Base-by-base conservation (phyloP, 768 basidiomycete genomes). In the Russula sp. region DNA sequence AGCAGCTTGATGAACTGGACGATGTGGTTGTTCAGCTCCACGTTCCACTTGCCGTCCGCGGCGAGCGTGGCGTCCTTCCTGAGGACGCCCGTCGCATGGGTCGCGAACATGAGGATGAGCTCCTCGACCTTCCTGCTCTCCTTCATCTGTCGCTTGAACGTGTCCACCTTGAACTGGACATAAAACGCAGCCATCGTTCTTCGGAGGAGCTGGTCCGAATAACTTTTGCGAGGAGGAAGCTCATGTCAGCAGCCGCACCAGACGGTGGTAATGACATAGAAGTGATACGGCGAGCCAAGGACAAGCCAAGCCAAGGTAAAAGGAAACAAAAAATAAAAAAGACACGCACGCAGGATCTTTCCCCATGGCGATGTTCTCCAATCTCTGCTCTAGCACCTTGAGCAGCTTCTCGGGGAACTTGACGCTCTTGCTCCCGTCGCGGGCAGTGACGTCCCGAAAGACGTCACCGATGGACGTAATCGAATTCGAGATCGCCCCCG, bases 121-220 rank as follows among this genome's bases (percentile, higher is more conserved):
- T 98, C 94, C 76, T 99, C 97, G 44, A 98, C 91, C 77, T 96
- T 97, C 51, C 97, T 83, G 73, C 92, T 95, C 73, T 98, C 95
- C 75, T 93, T 92, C 85, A 98, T 89, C 69, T 94, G 90, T 40
- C 84, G 82, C 61, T 89, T 86, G 78, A 97, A 96, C 44, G 79
- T 81, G 32, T 92, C 89, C 62, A 90, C 86, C 73, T 87, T 85
- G 73, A 91, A 92, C 65, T 93, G 91, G 13, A 88, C 88, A 72
- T 94, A 98, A 74, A 98, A 98, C 39, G 89, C 87, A 60, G 88
- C 95, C 80, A 96, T 89, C 1, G 91, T 93, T 60, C 92, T 82
- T 35, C 96, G 84, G 18, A 94, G 86, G 37, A 94, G 79, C 70
- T 94, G 92, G 72, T 97, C 95, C 13, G 89, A 87, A 75, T 92